A percentile compares a stretch with the other conserved stretches of the same genome.
These are phyloP conservation scores for Pluteus cervinus DNA, from an alignment of 768 basidiomycete species.

Conservation along the genomic window DNA sequence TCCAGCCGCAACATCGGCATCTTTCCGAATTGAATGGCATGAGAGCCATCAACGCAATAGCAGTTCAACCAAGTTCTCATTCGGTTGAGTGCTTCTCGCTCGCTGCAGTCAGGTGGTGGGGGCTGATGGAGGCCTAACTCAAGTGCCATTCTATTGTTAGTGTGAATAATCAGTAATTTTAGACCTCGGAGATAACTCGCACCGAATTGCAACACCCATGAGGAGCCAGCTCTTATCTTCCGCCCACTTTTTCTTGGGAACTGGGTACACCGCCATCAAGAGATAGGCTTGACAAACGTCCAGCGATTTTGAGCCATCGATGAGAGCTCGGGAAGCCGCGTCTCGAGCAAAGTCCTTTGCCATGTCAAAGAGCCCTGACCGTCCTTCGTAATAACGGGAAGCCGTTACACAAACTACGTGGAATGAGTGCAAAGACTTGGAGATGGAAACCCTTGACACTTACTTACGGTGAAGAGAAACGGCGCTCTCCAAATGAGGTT, in stretches of 20 bases:
- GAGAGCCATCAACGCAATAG: conserved; percentile 68
- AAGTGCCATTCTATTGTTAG: conserved; percentile 71
- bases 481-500: conserved; percentile 48
- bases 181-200: conserved; percentile 7
- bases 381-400: conserved; percentile 53
- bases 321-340: conserved; percentile 51
- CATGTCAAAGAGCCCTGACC: conserved; percentile 48
- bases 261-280: conserved; percentile 56
- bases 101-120: conserved; percentile 39
- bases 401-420: conserved; percentile 61
- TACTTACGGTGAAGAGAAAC: conserved; percentile 57
- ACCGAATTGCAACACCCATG: conserved; percentile 68
- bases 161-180: conserved; percentile 1
- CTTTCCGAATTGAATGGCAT: conserved; percentile 74
- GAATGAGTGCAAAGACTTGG: background rate
- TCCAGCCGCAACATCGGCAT: conserved; percentile 60
- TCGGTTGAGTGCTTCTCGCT: conserved; percentile 64
- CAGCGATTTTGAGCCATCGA: conserved; percentile 59
- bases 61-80: conserved; percentile 73
- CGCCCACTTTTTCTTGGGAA: conserved; percentile 57
- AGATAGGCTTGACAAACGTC: conserved; percentile 78
- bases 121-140: conserved; percentile 65
- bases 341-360: conserved; percentile 61
- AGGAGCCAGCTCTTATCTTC: conserved; percentile 72
- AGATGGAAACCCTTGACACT: conserved; percentile 17